Evolutionary conservation across 768 basidiomycete species (phyloP), one percentile per base, ranked within the genome.

Genomic region (Saitozyma podzolica): DNA sequence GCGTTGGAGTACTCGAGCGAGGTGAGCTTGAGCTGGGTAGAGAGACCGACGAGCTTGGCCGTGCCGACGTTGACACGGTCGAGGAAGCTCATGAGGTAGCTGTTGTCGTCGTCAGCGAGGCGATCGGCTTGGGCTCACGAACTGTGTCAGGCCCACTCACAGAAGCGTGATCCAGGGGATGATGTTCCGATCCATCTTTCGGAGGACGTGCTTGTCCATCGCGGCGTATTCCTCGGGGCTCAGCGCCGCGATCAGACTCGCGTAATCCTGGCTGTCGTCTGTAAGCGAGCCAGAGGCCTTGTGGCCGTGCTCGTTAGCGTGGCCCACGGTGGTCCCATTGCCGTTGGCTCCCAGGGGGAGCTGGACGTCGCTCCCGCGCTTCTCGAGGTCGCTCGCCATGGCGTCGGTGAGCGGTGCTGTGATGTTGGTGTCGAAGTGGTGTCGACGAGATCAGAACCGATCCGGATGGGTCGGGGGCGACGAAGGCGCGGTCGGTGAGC

Each of bases 131-230:
- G 51, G 51, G 17, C 19, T 52, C 51, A n/a, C 42, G 39, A 17
- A 6, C 10, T 45, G 16, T 2, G 45, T 17, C n/a, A 3, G 45
- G 45, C 45, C 45, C 1, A 17, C 45, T 37, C 16, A 6, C 19
- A 74, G 72, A 63, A 68, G 75, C 76, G 75, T 77, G 70, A 78
- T 75, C 77, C 77, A 78, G 11, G 77, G 77, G 2, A 78, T 73
- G 41, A 78, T 57, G 47, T 68, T 69, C 53, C 50, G 56, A 51
- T 78, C 77, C 50, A 76, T 65, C 69, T 77, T 77, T 56, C 65
- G 54, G 8, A 78, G 16, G 48, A 77, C 56, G 9, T 65, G 65
- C 61, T 64, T 69, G 50, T 78, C 77, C 8, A 66, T 61, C 43
- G 41, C 68, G 9, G 53, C 58, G 48, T 69, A 74, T 64, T 78